Evolutionary conservation across 1,284 basidiomycete species (phyloP).

Genomic region (Cryptococcus jaspeensis): DNA sequence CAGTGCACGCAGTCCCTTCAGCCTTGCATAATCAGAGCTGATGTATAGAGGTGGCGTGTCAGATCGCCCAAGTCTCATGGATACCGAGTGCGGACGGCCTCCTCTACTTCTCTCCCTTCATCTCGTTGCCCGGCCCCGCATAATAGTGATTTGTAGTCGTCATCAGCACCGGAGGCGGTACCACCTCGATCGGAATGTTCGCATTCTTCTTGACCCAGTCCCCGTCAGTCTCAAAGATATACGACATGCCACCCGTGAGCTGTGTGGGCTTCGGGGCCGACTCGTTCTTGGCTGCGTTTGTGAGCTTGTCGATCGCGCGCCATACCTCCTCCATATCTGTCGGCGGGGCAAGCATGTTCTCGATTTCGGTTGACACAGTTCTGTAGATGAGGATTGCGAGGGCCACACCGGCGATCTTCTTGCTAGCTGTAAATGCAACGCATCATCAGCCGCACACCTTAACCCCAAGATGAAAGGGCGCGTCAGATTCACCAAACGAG

Average conservation of each 20-base stretch:
- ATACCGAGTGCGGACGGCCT: no score
- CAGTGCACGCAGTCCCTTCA: no score
- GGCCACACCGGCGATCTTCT: conserved; percentile 25
- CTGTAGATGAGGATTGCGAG: conserved; percentile 33
- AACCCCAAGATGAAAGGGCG: neutral
- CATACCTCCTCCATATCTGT: conserved; percentile 24
- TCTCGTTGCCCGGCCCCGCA: conserved; percentile 32
- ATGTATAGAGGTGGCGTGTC: no score
- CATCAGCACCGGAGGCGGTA: conserved; percentile 36
- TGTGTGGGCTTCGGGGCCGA: conserved; percentile 22
- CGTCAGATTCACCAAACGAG: conserved; percentile 27
- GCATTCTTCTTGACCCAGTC: conserved; percentile 16
- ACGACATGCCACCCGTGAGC: conserved; percentile 32
- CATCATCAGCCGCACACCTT: no score
- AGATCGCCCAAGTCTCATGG: no score
- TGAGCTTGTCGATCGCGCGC: conserved; percentile 20
- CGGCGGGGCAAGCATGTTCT: conserved; percentile 34
- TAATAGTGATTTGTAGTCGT: conserved; percentile 34
- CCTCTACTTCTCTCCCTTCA: conserved; percentile 14
- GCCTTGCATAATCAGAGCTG: no score
- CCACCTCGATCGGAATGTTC: conserved; percentile 29
- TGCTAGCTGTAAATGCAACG: conserved; percentile 20
- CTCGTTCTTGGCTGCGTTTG: conserved; percentile 10
- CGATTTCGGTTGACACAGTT: conserved; percentile 32
- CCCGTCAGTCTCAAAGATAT: conserved; percentile 28